Base-by-base conservation (phyloP, 2,329 filamentous ascomycete species). In the Alternaria sp. region DNA sequence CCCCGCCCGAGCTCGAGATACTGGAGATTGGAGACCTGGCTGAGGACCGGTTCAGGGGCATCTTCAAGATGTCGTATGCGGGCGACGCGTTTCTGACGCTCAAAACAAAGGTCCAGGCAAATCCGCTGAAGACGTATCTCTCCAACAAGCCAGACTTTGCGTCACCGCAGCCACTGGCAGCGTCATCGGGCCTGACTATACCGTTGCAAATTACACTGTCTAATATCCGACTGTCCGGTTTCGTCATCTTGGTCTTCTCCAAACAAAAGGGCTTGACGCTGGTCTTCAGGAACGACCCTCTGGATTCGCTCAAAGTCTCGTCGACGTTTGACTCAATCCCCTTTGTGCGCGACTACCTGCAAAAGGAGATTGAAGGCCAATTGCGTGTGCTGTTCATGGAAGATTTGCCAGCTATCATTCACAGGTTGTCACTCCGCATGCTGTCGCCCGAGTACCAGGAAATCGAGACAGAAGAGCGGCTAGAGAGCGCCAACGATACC, bases 281-380 rank as follows among this genome's bases (percentile, higher is more conserved):
- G 51, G 96, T 99, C 47, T 99, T 99, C 80, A 91, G 96, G 73
- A 98, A 99, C 86, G 96, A 99, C 78, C 96, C 96, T 5, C 89
- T 99, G 65, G 96, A 99, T 79, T 97, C 95, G 5, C 89, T 99
- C 75, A 98, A 97, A 83, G 96, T 99, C 69, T 98, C 95, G 1
- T 98, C 95, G 70, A 99, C 96, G 47, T 99, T 99, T 81, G 96
- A 99, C 83, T 97, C 95, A 12, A 99, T 99, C 74, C 95, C 96
- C 47, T 99, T 99, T 77, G 96, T 99, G 66, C 91, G 96, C 71
- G 94, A 99, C 80, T 98, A 98, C 79, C 84, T 99, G 60, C 96
- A 99, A 77, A 91, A 93, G 78, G 97, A 95, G 65, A 99, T 99
- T 73, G 96, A 99, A 81, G 91, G 89, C 55, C 96, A 98, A 80